Conservation (phyloP, 306 rosid genomes). For the Elaeagnus macrophylla region DNA sequence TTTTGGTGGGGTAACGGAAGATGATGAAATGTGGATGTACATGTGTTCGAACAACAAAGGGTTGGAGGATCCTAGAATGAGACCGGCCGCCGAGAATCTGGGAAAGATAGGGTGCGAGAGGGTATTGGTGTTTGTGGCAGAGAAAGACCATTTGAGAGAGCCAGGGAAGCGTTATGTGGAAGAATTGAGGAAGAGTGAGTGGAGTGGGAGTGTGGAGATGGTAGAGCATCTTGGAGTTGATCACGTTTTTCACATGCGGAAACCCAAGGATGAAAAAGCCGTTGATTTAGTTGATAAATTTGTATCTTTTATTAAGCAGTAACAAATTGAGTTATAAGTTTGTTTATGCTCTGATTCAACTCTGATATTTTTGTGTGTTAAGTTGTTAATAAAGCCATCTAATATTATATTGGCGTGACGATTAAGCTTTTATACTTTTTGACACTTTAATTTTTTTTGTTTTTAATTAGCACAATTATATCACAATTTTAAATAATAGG, state of each 20-base stretch:
- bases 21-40: constrained; percentile 40
- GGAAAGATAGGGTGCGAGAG: constrained; percentile 29
- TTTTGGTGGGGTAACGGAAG: constrained; percentile 24
- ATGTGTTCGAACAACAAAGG: constrained; percentile 32
- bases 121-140: constrained; percentile 35
- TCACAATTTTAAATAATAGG: too few relatives aligned
- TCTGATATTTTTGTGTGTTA: not conserved
- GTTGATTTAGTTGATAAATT: constrained; percentile 20
- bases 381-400: too few relatives aligned
- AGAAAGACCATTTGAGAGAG: constrained; percentile 34
- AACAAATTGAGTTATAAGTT: not conserved
- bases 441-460: too few relatives aligned
- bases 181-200: constrained; percentile 40
- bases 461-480: too few relatives aligned
- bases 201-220: constrained; percentile 37
- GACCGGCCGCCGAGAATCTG: constrained; percentile 38
- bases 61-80: constrained; percentile 29
- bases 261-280: constrained; percentile 17
- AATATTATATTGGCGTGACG: too few relatives aligned
- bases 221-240: constrained; percentile 28
- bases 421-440: too few relatives aligned
- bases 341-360: too few relatives aligned
- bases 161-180: constrained; percentile 21
- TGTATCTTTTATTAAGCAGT: constrained; percentile 25
- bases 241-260: constrained; percentile 32